Percentiles rank a stretch among this genome's conserved stretches.
Evolutionary conservation across 495 filamentous ascomycete species (phyloP).

Genomic region (Podospora comata): DNA sequence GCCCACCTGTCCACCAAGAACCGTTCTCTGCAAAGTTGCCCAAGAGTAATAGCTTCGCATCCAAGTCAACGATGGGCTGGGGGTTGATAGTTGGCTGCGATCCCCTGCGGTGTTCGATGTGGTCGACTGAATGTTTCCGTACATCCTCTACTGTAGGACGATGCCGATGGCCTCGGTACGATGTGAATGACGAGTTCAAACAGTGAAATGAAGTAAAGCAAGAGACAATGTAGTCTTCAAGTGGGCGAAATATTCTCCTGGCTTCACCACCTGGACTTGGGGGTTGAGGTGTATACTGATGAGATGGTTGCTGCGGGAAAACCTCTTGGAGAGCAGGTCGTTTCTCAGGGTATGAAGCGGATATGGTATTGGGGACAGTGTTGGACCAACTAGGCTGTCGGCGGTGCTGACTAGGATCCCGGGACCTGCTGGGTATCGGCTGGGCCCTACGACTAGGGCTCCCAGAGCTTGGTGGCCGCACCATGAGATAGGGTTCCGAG

Average conservation of each 20-base stretch:
- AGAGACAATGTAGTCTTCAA: constrained; percentile 72
- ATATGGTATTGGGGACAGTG: constrained; percentile 34
- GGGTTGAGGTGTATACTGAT: constrained; percentile 20
- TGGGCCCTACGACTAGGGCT: constrained; percentile 1
- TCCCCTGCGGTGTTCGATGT: constrained; percentile 31
- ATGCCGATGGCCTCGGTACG: constrained; percentile 31
- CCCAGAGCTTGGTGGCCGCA: constrained; percentile 9
- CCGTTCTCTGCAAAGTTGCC: constrained; percentile 82
- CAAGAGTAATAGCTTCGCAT: constrained; percentile 75
- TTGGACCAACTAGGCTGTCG: constrained; percentile 30
- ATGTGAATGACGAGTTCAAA: constrained; percentile 69
- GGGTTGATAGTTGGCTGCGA: constrained; percentile 23
- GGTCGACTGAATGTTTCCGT: constrained; percentile 19
- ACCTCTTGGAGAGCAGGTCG: constrained; percentile 22
- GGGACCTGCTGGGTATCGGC: not conserved
- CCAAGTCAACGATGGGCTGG: constrained; percentile 49
- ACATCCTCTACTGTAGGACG: constrained; percentile 6
- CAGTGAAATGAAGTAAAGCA: constrained; percentile 67
- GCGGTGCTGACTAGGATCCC: constrained; percentile 25
- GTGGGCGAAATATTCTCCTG: constrained; percentile 58
- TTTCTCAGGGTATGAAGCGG: constrained; percentile 40
- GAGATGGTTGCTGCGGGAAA: constrained; percentile 6
- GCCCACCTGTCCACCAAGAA: constrained; percentile 73
- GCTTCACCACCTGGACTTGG: constrained; percentile 29
- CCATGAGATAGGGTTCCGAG: not conserved